Conservation (phyloP, 352 stramenopile genomes). For the Globisporangium cylindrosporum region DNA sequence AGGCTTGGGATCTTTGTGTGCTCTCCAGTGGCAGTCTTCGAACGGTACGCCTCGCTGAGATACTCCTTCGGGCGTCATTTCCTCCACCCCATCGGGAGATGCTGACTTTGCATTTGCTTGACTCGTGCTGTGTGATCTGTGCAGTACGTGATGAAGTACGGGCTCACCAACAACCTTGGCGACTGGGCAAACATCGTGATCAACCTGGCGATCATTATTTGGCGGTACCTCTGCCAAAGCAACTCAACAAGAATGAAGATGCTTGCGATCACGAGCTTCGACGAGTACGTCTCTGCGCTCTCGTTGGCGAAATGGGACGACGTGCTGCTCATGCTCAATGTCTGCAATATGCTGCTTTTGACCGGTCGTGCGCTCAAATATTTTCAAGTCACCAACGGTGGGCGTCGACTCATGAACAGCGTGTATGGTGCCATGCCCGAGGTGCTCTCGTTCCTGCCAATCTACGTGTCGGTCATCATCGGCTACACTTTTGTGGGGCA, state of each 20-base stretch:
- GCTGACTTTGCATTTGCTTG: background rate
- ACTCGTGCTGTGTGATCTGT: background rate
- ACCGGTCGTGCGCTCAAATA: constrained; percentile 64
- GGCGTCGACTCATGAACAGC: constrained; percentile 57
- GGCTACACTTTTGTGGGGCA: constrained; percentile 71
- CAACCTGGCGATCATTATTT: constrained; percentile 53
- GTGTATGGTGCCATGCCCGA: constrained; percentile 76
- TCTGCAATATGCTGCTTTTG: constrained; percentile 65
- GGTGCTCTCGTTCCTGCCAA: constrained; percentile 64
- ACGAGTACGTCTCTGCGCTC: constrained; percentile 48
- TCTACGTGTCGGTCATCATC: constrained; percentile 60
- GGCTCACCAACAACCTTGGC: constrained; percentile 59
- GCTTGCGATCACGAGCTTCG: constrained; percentile 49
- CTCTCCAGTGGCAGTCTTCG: constrained; percentile 46
- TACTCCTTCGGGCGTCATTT: background rate
- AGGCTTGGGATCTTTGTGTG: constrained; percentile 66
- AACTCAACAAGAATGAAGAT: constrained; percentile 31
- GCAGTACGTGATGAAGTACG: constrained; percentile 65
- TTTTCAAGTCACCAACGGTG: constrained; percentile 68
- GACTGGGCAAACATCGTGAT: constrained; percentile 66
- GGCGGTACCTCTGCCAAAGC: constrained; percentile 55
- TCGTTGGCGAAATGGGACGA: constrained; percentile 58
- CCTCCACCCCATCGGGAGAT: background rate
- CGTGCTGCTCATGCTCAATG: constrained; percentile 57
- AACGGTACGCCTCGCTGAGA: constrained; percentile 28